Conservation (phyloP, 73 alveolate genomes). For the Symbiodinium natans region DNA sequence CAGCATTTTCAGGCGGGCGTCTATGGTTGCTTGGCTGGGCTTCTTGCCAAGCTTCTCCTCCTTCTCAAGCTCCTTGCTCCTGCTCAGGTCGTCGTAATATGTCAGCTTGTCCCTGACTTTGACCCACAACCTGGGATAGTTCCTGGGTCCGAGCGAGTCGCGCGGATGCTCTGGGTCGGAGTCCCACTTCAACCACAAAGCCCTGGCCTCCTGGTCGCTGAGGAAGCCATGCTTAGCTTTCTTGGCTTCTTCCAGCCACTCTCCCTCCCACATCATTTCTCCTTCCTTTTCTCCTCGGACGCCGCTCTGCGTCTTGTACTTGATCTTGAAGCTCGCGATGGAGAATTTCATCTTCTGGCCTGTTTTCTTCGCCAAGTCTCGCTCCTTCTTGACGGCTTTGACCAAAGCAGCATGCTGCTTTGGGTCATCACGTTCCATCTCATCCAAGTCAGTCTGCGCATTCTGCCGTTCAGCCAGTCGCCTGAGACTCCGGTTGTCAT, state of each 20-base stretch:
- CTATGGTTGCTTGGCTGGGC: neutral
- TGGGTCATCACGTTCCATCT: constrained; percentile 7
- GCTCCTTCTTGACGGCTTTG: constrained; percentile 21
- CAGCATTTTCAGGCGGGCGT: neutral
- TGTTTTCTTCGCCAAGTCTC: neutral
- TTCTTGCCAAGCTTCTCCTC: neutral
- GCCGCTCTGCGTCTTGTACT: neutral
- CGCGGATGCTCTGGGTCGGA: neutral
- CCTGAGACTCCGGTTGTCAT: neutral
- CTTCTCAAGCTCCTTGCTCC: neutral
- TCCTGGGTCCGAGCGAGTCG: neutral
- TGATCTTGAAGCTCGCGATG: neutral
- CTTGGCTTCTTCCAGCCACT: constrained; percentile 3
- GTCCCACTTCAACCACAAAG: neutral
- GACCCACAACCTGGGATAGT: neutral
- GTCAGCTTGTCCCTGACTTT: neutral
- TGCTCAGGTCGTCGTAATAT: neutral
- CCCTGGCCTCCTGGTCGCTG: neutral
- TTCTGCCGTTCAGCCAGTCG: constrained; percentile 18
- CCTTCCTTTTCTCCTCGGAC: constrained; percentile 10
- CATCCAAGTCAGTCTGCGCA: neutral
- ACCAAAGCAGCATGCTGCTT: neutral
- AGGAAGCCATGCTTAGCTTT: neutral
- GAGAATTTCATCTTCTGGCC: constrained; percentile 3
- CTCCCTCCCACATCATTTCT: constrained; percentile 67